Percentiles rank a stretch among this genome's conserved stretches.
These are phyloP conservation scores for Fusarium denticulatum DNA, from an alignment of 2,329 filamentous ascomycete genomes.

Conservation along the genomic window DNA sequence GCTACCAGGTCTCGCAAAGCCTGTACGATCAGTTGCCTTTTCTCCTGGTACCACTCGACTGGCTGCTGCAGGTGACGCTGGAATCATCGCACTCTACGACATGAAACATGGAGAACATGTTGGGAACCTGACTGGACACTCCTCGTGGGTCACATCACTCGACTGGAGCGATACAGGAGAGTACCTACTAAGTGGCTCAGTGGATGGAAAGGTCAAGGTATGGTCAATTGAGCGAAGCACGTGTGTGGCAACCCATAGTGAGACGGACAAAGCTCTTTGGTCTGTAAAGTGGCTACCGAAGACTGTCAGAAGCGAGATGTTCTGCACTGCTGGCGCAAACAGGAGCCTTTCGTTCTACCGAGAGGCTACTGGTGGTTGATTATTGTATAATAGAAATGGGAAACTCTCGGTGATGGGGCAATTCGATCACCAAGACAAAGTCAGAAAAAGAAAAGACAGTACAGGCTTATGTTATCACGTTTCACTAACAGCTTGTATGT, in stretches of 20 bases:
- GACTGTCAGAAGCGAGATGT: slow-evolving; percentile 72
- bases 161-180: slow-evolving; percentile 96
- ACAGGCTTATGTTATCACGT: background rate
- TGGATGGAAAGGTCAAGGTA: slow-evolving; percentile 94
- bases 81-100: slow-evolving; percentile 91
- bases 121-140: slow-evolving; percentile 81
- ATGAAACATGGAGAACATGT: slow-evolving; percentile 92
- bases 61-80: slow-evolving; percentile 89
- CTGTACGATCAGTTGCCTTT: slow-evolving; percentile 86
- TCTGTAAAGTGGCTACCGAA: slow-evolving; percentile 85
- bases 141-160: slow-evolving; percentile 88
- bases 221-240: slow-evolving; percentile 87
- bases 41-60: slow-evolving; percentile 86
- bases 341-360: slow-evolving; percentile 83
- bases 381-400: background rate
- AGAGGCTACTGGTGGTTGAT: slow-evolving; percentile 68
- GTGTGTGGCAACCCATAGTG: slow-evolving; percentile 93
- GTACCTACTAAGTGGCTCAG: slow-evolving; percentile 85
- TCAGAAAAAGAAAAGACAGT: background rate
- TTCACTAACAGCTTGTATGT: background rate
- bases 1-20: slow-evolving; percentile 78
- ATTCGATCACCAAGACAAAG: background rate
- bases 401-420: background rate
- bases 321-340: slow-evolving; percentile 82
- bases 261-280: slow-evolving; percentile 88